These are phyloP conservation scores for Alternaria arborescens DNA, from an alignment of 2,329 filamentous ascomycete species.

Conservation along the genomic window DNA sequence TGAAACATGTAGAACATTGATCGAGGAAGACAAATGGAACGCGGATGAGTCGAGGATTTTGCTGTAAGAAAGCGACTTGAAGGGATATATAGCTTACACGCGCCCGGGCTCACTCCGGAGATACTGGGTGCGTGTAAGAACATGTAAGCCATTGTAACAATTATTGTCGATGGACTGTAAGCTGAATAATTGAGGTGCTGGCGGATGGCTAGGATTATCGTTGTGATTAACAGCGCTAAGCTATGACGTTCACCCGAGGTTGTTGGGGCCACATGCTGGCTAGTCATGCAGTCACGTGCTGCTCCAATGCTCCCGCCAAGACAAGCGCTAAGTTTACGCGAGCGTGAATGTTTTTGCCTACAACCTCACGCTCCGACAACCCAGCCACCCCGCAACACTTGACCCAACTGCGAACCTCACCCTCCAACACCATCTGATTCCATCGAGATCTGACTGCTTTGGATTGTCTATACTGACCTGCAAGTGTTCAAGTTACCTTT, in stretches of 20 bases:
- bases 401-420: constrained; percentile 21
- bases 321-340: constrained; percentile 46
- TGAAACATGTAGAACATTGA: not conserved
- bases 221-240: constrained; percentile 5
- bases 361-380: constrained; percentile 37
- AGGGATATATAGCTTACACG: not conserved
- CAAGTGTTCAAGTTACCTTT: constrained; percentile 19
- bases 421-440: constrained; percentile 35
- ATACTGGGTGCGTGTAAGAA: not conserved
- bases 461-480: not conserved
- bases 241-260: constrained; percentile 19
- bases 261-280: constrained; percentile 13
- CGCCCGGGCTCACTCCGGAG: not conserved
- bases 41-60: not conserved
- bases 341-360: constrained; percentile 52
- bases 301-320: constrained; percentile 40
- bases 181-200: not conserved
- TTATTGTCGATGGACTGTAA: not conserved
- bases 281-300: constrained; percentile 36
- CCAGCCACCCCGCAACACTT: constrained; percentile 35
- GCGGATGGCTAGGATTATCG: not conserved
- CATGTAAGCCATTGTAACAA: not conserved
- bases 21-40: not conserved
- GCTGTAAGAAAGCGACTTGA: not conserved
- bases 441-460: constrained; percentile 26